Conservation (phyloP, 2,329 filamentous ascomycete species). For the Acarospora socialis region DNA sequence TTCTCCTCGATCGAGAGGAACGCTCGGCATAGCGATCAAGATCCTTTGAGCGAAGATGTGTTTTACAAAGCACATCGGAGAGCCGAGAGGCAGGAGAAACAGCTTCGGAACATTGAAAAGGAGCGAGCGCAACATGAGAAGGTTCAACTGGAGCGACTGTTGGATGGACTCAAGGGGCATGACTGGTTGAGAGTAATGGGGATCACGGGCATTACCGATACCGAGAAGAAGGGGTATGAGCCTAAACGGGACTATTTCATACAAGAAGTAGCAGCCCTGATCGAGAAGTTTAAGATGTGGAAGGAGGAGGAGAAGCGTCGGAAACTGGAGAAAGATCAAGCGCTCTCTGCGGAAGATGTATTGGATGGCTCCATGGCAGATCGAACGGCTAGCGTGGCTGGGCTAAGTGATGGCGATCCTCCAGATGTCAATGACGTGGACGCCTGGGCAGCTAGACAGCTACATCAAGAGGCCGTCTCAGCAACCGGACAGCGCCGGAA, state of each 20-base stretch:
- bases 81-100: conserved; percentile 52
- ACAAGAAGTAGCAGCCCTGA: conserved; percentile 61
- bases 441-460: conserved; percentile 56
- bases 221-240: conserved; percentile 74
- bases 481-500: conserved; percentile 31
- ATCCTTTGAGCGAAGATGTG: conserved; percentile 42
- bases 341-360: conserved; percentile 14
- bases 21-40: conserved; percentile 24
- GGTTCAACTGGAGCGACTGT: conserved; percentile 47
- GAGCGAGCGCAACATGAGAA: conserved; percentile 54
- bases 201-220: conserved; percentile 70
- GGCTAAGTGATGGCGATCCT: conserved; percentile 34
- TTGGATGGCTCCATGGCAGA: conserved; percentile 7
- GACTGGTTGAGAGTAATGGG: conserved; percentile 93
- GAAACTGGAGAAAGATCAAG: conserved; percentile 60
- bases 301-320: conserved; percentile 77
- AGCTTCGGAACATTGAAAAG: conserved; percentile 52
- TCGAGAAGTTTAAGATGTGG: conserved; percentile 82
- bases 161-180: conserved; percentile 74
- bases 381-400: conserved; percentile 5
- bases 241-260: conserved; percentile 76
- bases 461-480: conserved; percentile 55
- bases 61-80: conserved; percentile 46
- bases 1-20: conserved; percentile 26
- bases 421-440: conserved; percentile 58